Evolutionary conservation across 768 basidiomycete genomes (phyloP), one percentile per base, ranked within the genome.

Genomic region (Mycena filopes): DNA sequence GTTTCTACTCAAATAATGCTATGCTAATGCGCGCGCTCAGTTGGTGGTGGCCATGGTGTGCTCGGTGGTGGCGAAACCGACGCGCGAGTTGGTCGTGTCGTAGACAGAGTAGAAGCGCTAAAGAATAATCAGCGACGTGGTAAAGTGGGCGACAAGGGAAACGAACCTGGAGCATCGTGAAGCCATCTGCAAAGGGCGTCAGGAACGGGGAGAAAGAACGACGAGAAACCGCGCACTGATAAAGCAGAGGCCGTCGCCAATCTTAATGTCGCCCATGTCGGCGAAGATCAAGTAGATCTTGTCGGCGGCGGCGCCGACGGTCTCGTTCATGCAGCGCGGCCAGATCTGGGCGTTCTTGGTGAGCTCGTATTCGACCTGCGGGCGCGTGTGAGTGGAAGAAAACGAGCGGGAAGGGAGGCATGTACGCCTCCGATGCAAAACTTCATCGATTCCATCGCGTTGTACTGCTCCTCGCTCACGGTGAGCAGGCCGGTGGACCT

Each of bases 301-400:
- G 69, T 73, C 70, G 10, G 75, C 61, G 29, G 75, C 72, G 45
- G 87, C 89, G 64, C 88, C 88, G 25, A 92, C 80, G 29, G 76
- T 74, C 15, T 76, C 71, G 77, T 92, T 90, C 66, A 86, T 78
- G 13, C 77, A 70, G 49, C 87, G 84, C 2, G 89, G 89, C 87
- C 88, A 91, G 60, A 88, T 85, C 78, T 92, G 90, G 4, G 87
- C 89, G 70, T 90, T 88, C 40, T 84, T 74, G 6, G 84, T 87
- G 60, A 91, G 70, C 72, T 86, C 84, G 70, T 81, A 89, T 13
- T 81, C 80, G 9, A 76, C 76, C 83, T 87, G 63, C 28, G 63
- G 26, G 13, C 8, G 28, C 8, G 28, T 16, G 25, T 21, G 31
- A 55, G 42, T 26, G 54, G 33, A 23, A 26, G 5, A 31, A 36